Conservation (phyloP, 768 basidiomycete genomes). For the Mycena haematopus region DNA sequence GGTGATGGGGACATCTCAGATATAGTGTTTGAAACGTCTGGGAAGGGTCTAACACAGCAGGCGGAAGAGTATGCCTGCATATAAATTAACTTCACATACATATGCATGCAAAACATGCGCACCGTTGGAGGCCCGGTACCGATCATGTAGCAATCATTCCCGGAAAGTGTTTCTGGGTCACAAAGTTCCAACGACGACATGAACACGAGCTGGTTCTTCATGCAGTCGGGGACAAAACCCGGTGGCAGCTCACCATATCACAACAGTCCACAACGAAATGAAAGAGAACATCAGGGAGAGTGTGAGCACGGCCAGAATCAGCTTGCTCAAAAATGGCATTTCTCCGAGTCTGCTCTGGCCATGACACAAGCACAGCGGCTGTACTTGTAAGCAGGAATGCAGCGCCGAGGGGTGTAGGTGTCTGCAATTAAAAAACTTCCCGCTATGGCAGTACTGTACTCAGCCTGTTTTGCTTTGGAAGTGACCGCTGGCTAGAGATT, state of each 20-base stretch:
- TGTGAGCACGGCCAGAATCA: background rate
- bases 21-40: constrained; percentile 6
- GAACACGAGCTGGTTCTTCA: constrained; percentile 38
- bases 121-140: constrained; percentile 13
- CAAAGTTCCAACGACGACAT: constrained; percentile 33
- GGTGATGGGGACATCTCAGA: no score
- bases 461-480: no score
- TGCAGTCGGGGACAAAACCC: constrained; percentile 36
- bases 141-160: constrained; percentile 32
- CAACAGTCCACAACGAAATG: background rate
- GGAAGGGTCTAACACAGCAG: constrained; percentile 12
- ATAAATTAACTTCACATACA: no score
- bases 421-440: no score
- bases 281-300: background rate
- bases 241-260: constrained; percentile 32
- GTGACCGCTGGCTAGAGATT: background rate
- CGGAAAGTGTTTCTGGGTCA: constrained; percentile 36
- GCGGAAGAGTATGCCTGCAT: constrained; percentile 10
- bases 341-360: background rate
- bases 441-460: no score
- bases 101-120: background rate
- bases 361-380: background rate
- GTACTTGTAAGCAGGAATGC: background rate
- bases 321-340: background rate
- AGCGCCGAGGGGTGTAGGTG: background rate